phyloP scores from a whole-genome alignment of 2,329 filamentous ascomycete species.

The Dothideomycetes sp. region DNA sequence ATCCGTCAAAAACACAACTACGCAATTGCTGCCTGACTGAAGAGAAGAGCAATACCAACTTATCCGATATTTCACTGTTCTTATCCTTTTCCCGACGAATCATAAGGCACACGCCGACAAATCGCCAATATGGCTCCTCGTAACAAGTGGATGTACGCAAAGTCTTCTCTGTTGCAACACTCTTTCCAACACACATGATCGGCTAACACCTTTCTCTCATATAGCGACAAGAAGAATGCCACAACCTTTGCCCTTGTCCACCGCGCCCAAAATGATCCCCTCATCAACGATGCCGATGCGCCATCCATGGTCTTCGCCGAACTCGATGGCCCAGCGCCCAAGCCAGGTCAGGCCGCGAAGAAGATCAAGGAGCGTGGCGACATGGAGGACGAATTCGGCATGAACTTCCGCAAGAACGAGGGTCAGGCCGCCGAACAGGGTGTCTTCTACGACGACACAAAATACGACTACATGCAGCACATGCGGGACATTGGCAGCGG shows the following conservation, averaged over 20 bases:
- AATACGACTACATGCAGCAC: slow-evolving; percentile 99
- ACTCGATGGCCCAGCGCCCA: slow-evolving; percentile 25
- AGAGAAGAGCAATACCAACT: too few relatives aligned
- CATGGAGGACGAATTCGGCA: slow-evolving; percentile 62
- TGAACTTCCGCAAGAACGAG: slow-evolving; percentile 71
- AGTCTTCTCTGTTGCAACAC: too few relatives aligned
- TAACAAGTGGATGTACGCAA: too few relatives aligned
- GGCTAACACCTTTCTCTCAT: slow-evolving; percentile 1
- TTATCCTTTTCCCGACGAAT: too few relatives aligned
- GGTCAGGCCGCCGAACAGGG: slow-evolving; percentile 92
- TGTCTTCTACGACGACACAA: slow-evolving; percentile 86
- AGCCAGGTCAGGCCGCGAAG: slow-evolving; percentile 14
- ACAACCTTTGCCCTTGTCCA: slow-evolving; percentile 91
- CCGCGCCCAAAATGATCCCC: slow-evolving; percentile 91
- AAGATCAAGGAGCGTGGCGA: slow-evolving; percentile 48
- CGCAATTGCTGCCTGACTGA: too few relatives aligned
- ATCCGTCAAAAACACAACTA: too few relatives aligned
- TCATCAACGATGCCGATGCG: slow-evolving; percentile 83
- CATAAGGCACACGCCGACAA: too few relatives aligned
- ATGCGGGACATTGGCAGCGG: slow-evolving; percentile 66
- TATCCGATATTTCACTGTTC: too few relatives aligned
- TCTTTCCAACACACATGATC: too few relatives aligned
- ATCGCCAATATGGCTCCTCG: too few relatives aligned
- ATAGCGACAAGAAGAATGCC: slow-evolving; percentile 71
- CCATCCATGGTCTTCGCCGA: slow-evolving; percentile 86